Evolutionary conservation across 1,139 yeast species (phyloP).

Genomic region (Ogataea hybrid): DNA sequence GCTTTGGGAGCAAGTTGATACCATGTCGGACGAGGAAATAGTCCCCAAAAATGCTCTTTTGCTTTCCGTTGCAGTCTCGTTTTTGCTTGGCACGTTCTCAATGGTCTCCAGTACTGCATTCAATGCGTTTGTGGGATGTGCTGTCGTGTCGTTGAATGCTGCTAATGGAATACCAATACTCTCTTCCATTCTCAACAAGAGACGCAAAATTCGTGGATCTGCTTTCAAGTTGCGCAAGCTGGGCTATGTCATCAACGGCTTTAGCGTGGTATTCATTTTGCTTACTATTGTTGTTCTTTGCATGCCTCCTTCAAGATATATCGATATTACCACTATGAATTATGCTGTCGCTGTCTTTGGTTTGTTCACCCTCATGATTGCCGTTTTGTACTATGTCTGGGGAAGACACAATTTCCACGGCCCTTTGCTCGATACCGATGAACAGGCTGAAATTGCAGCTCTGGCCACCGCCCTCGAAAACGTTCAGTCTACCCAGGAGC

Average conservation of each 20-base stretch:
- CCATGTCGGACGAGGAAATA: constrained; percentile 47
- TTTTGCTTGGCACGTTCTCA: constrained; percentile 60
- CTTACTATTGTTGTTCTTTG: constrained; percentile 64
- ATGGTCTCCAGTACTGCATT: constrained; percentile 73
- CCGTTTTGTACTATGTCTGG: constrained; percentile 55
- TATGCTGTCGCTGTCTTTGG: constrained; percentile 66
- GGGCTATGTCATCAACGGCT: constrained; percentile 62
- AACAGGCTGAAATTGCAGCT: constrained; percentile 29
- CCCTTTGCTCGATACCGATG: constrained; percentile 57
- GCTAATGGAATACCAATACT: constrained; percentile 79
- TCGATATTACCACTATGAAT: constrained; percentile 65
- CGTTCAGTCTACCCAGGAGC: not conserved
- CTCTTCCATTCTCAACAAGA: constrained; percentile 56
- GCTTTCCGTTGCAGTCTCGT: constrained; percentile 66
- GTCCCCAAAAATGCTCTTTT: constrained; percentile 74
- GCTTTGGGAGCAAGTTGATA: constrained; percentile 63
- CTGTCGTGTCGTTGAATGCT: constrained; percentile 71
- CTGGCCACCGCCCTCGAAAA: not conserved
- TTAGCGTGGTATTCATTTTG: constrained; percentile 60
- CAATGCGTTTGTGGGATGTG: constrained; percentile 85
- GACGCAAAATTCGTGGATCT: constrained; percentile 66
- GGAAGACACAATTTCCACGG: constrained; percentile 62
- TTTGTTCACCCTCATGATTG: constrained; percentile 46
- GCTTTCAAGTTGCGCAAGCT: constrained; percentile 64
- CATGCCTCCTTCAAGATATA: constrained; percentile 70